Base-by-base conservation (phyloP, 2,329 filamentous ascomycete species). In the Epichloe bromicola region DNA sequence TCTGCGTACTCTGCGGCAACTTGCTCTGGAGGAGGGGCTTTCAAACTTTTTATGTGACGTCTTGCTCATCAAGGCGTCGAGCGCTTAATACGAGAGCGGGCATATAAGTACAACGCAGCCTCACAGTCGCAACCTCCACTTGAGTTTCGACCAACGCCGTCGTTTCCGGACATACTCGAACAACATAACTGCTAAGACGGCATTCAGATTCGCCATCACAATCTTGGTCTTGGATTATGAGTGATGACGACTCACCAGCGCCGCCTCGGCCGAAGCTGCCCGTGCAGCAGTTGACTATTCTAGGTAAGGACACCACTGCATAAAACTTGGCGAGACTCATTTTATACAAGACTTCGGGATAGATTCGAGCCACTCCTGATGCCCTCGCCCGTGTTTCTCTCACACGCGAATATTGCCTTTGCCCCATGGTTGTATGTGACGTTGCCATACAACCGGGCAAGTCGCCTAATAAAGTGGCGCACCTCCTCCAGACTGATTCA, bases 221-320 rank as follows among this genome's bases (percentile, higher is more conserved):
- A 15, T 41, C 23, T 34, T 34, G 34, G 45, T 20, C 23, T 6
- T 34, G 19, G 39, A 52, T 30, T 6, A 54, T 54, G 51, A 54
- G 44, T 15, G 33, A 49, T 38, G 43, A 48, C 34, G 53, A 46
- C 33, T 43, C 47, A 20, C 33, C 49, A 5, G 38, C 6, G 47
- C 46, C 30, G 67, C 65, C 49, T 14, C 38, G 46, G 56, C 76
- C 80, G 26, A 86, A 82, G 71, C 74, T 93, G 73, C 87, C 88
- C 1, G 73, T 79, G 41, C 79, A 82, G 74, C 88, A 94, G 70
- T 73, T 94, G 61, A 71, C 81, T 42, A 89, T 94, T 62, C 70
- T 94, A 56, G 82, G 86, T 89, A 75, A 73, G 77, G 30, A 34
- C 5, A 15, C 30, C 14, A 38, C 36, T 38, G 20, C 19, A 14